phyloP scores from a whole-genome alignment of 306 rosid genomes.

The Vicia faba region DNA sequence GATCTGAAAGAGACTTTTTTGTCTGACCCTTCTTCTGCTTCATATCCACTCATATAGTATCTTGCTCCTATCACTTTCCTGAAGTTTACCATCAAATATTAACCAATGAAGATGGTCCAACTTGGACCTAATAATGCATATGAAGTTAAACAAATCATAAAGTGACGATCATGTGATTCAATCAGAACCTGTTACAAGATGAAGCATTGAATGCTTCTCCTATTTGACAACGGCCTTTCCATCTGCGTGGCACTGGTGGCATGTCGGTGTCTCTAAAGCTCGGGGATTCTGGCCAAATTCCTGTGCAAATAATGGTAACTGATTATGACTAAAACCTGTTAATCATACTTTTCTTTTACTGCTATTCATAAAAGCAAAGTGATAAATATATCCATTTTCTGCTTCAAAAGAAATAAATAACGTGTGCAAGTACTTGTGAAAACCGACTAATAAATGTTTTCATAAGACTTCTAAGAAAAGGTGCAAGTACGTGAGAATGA shows the following conservation, averaged over 20 bases:
- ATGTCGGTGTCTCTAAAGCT: slow-evolving; percentile 67
- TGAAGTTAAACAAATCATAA: slow-evolving; percentile 15
- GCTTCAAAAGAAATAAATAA: slow-evolving; percentile 33
- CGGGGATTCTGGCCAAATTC: slow-evolving; percentile 90
- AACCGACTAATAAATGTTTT: slow-evolving; percentile 33
- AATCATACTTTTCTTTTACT: slow-evolving; percentile 7
- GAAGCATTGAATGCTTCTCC: slow-evolving; percentile 85
- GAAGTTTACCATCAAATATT: slow-evolving; percentile 31
- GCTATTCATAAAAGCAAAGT: slow-evolving; percentile 19
- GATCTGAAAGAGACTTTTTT: slow-evolving; percentile 62
- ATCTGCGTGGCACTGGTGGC: slow-evolving; percentile 66
- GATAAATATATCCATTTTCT: slow-evolving; percentile 32
- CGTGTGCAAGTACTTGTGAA: slow-evolving; percentile 25
- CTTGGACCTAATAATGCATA: slow-evolving; percentile 4
- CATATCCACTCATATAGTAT: slow-evolving; percentile 71
- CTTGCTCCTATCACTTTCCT: slow-evolving; percentile 88
- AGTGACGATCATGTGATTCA: slow-evolving; percentile 27
- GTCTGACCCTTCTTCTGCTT: slow-evolving; percentile 64
- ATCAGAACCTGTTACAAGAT: slow-evolving; percentile 70
- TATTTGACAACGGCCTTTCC: slow-evolving; percentile 70
- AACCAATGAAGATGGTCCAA: slow-evolving; percentile 36
- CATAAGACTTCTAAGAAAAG: slow-evolving; percentile 32
- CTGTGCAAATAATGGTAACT: slow-evolving; percentile 41
- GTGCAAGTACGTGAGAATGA: slow-evolving; percentile 25
- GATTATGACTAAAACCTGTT: slow-evolving; percentile 20